phyloP scores from a whole-genome alignment of 129 eudicot species.

The Daucus carota region DNA sequence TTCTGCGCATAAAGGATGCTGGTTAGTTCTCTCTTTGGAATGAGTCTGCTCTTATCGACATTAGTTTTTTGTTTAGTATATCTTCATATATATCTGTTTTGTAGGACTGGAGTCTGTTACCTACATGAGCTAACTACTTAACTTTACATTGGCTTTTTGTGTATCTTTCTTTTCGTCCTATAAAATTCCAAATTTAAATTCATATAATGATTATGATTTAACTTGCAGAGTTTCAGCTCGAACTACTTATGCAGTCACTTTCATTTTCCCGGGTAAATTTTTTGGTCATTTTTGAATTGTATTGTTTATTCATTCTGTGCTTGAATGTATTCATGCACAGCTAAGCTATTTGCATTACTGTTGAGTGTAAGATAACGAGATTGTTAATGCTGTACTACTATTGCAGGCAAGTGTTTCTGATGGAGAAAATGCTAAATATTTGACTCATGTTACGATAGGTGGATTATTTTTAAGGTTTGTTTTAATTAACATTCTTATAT shows the following conservation, averaged over 20 bases:
- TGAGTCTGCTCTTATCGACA: neutral
- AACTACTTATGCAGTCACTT: constrained; percentile 90
- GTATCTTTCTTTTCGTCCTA: constrained; percentile 8
- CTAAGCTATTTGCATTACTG: neutral
- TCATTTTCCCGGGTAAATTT: constrained; percentile 77
- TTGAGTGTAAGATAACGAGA: constrained; percentile 9
- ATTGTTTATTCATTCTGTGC: neutral
- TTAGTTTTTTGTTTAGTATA: constrained; percentile 10
- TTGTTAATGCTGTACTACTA: constrained; percentile 12
- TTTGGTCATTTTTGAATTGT: neutral
- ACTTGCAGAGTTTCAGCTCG: constrained; percentile 89
- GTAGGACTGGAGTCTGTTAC: neutral
- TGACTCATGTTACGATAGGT: constrained; percentile 67
- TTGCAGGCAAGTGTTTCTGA: constrained; percentile 83
- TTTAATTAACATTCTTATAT: neutral
- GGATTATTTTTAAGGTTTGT: constrained; percentile 79
- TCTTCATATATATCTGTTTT: neutral
- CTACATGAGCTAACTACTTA: neutral
- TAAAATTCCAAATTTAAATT: neutral
- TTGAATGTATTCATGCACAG: neutral
- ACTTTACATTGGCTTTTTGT: constrained; percentile 14
- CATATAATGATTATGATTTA: constrained; percentile 19
- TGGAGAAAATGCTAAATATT: constrained; percentile 69
- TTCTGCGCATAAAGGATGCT: constrained; percentile 81
- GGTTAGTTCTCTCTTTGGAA: constrained; percentile 38